Evolutionary conservation across 2,329 filamentous ascomycete species (phyloP), one percentile per base, ranked within the genome.

Genomic region (Nothomitra cinnamomea): DNA sequence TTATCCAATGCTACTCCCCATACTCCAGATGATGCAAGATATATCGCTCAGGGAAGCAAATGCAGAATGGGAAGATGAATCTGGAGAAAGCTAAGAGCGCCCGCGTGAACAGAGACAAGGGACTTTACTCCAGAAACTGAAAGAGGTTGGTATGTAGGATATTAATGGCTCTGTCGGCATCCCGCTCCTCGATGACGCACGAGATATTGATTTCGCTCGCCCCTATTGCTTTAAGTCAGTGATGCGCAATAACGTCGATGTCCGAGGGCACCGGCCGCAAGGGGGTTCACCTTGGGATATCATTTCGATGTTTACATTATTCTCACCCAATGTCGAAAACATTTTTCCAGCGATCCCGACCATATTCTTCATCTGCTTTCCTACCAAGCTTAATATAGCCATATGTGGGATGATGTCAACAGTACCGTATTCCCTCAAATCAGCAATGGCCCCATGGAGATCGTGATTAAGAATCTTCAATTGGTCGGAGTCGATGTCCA

Each of bases 191-290:
- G 65, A 98, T 94, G 47, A 98, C 92, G 64, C 92, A 98, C 10
- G 88, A 95, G 56, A 98, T 98, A 67, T 96, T 98, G 70, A 98
- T 98, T 72, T 98, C 92, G 65, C 89, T 95, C 24, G 92, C 92
- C 62, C 89, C 88, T 94, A 60, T 40, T 4, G 15, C 17, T 7
- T 21, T 21, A 6, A 17, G 2, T 53, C 17, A 52, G 38, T 45
- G 15, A 53, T 17, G 4, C 7, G 19, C 35, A 25, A 35, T 19
- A 35, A 25, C 24, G 2, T 32, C 12, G 19, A 17, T 21, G 7
- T 19, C 10, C 50, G 2, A 43, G 50, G 40, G 21, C 8, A 19
- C 17, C 10, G 40, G 19, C 8, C 41, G 21, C 40, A 17, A 15
- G n/a, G 10, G 6, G n/a, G 21, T 74, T 63, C 74, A 90, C 92